These are phyloP conservation scores for Margaritispora aquatica DNA, from an alignment of 495 filamentous ascomycete genomes.

Conservation along the genomic window DNA sequence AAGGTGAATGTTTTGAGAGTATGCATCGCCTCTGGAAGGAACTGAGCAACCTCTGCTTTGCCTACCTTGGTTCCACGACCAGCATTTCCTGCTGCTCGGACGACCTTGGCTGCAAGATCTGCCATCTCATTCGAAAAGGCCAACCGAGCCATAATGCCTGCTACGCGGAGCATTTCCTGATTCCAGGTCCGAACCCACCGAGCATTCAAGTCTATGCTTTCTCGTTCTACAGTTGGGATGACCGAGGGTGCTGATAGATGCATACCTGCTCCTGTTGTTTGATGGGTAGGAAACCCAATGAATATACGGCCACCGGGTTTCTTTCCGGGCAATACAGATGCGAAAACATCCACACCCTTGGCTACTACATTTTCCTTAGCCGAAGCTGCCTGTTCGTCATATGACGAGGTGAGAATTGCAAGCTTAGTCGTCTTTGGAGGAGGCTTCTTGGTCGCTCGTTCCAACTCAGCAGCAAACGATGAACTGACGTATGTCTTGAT, in stretches of 20 bases:
- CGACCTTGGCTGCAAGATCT: constrained; percentile 55
- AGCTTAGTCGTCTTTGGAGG: constrained; percentile 82
- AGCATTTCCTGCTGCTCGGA: constrained; percentile 27
- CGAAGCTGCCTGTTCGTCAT: constrained; percentile 56
- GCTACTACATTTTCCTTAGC: constrained; percentile 21
- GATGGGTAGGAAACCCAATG: constrained; percentile 95
- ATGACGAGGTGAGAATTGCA: constrained; percentile 82
- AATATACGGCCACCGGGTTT: constrained; percentile 76
- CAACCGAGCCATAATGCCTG: constrained; percentile 84
- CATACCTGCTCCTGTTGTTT: constrained; percentile 89
- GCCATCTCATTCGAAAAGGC: constrained; percentile 82
- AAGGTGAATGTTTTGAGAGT: constrained; percentile 78
- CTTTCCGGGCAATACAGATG: constrained; percentile 83
- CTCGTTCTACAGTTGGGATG: constrained; percentile 97
- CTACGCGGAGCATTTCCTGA: constrained; percentile 84
- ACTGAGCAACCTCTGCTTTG: constrained; percentile 53
- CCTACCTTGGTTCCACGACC: constrained; percentile 42
- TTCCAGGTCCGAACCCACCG: constrained; percentile 94
- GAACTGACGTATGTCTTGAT: constrained; percentile 64
- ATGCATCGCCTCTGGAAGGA: constrained; percentile 74
- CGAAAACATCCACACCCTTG: constrained; percentile 65
- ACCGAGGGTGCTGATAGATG: constrained; percentile 98
- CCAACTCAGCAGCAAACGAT: constrained; percentile 75
- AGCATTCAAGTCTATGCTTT: constrained; percentile 94
- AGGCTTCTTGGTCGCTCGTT: constrained; percentile 93